Evolutionary conservation across 768 basidiomycete species (phyloP).

Genomic region (Boletus insuetus): DNA sequence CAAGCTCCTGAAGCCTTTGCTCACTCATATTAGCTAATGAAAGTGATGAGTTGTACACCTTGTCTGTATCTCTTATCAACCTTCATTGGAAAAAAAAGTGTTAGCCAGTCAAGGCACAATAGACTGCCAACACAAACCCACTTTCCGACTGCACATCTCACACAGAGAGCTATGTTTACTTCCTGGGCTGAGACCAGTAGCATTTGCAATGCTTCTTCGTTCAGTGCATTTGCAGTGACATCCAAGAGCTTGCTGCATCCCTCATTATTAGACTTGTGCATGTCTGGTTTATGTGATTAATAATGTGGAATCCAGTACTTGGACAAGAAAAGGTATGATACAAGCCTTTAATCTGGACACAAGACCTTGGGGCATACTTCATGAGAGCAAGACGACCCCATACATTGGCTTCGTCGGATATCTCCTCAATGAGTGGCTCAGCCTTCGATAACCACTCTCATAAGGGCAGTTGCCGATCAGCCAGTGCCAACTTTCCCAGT

Average conservation of each 20-base stretch:
- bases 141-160: neutral
- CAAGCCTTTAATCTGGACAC: neutral
- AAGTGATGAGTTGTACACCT: neutral
- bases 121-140: neutral
- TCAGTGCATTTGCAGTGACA: neutral
- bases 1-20: neutral
- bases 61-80: neutral
- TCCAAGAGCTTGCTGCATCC: neutral
- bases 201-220: neutral
- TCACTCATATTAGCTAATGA: neutral
- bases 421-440: neutral
- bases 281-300: neutral
- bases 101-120: too few species aligned
- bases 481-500: neutral
- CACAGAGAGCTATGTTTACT: conserved; percentile 1
- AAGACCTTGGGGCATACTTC: neutral
- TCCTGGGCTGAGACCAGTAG: conserved; percentile 3
- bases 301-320: neutral
- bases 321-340: too few species aligned
- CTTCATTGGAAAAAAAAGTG: neutral
- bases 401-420: neutral
- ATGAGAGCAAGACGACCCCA: neutral
- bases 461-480: neutral
- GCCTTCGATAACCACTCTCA: neutral
- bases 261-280: neutral